Base-by-base conservation (phyloP, 1,284 basidiomycete genomes). In the Leccinum glutinopallens region DNA sequence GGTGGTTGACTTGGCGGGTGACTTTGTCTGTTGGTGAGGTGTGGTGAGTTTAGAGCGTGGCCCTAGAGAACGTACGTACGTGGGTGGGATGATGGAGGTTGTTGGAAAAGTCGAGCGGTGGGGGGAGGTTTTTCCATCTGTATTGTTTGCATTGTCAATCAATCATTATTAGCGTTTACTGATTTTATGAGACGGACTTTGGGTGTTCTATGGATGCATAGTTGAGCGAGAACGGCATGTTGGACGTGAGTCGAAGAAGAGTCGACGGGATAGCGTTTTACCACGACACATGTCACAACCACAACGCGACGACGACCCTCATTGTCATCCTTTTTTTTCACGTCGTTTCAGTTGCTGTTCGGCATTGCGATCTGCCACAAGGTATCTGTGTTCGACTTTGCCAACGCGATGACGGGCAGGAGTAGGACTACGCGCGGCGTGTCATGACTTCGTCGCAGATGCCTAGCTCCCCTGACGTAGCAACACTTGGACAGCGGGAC, bases 51-150 rank as follows among this genome's bases (percentile, higher is more conserved):
- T 25, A 25, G 25, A 25, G 25, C 25, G 25, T 25, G 25, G 25
- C 25, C 25, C 25, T 25, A 25, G 25, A 25, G 37, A 15, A 39
- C 37, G 37, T 32, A 65, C 69, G 64, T 65, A 79, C 76, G 59
- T 68, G 72, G 39, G 69, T 63, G 33, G 65, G 59, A 25, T 25
- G 22, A 58, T 75, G 77, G 53, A 76, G 60, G 60, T 63, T 72
- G 17, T 49, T 49, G n/a, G 85, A 77, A 75, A 89, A 90, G 19
- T 88, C 86, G 41, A 86, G 87, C 0, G 88, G 88, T 51, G 86
- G 82, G 0, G 85, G 83, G 12, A 90, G 80, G 67, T 82, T 82
- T 67, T 79, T 81, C 84, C 85, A 88, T 80, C 87, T 89, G 39
- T 39, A 39, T 39, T 39, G 37, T 39, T 6, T 25, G 3, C 25